A percentile compares a stretch with the other conserved stretches of the same genome.
phyloP scores from a whole-genome alignment of 495 filamentous ascomycete species.

The Neurospora cerealis region DNA sequence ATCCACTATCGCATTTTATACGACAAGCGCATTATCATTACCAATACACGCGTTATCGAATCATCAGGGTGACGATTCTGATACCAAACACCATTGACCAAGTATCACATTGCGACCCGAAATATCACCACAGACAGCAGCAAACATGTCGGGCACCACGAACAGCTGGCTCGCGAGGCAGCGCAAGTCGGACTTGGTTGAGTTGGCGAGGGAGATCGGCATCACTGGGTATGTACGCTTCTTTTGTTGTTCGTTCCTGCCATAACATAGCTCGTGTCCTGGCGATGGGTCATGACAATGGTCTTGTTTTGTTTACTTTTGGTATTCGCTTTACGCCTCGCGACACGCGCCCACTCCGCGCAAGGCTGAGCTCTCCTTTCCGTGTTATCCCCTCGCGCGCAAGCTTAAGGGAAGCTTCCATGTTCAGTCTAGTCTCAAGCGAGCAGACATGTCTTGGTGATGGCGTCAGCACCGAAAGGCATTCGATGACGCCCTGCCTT shows the following conservation, averaged over 20 bases:
- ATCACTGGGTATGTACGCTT: constrained; percentile 53
- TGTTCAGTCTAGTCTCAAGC: background rate
- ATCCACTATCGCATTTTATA: background rate
- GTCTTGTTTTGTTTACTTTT: background rate
- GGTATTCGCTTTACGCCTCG: background rate
- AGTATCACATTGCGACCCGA: background rate
- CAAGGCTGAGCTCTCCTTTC: background rate
- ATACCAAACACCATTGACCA: constrained; percentile 3
- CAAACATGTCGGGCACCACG: constrained; percentile 28
- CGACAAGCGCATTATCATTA: background rate
- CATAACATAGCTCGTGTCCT: background rate
- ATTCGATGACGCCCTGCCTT: background rate
- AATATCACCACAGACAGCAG: constrained; percentile 1
- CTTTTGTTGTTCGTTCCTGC: constrained; percentile 4
- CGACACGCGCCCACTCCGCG: background rate
- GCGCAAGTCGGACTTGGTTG: constrained; percentile 71
- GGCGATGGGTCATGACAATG: background rate
- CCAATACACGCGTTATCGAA: constrained; percentile 14
- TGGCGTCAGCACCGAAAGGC: background rate
- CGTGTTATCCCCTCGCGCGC: background rate
- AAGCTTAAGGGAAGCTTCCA: background rate
- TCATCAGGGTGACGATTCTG: constrained; percentile 18
- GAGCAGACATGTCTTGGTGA: background rate
- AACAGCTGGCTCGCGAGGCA: constrained; percentile 71
- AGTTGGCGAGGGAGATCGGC: constrained; percentile 63